Conservation (phyloP, 257 asterid species). For the Plantago ovata region DNA sequence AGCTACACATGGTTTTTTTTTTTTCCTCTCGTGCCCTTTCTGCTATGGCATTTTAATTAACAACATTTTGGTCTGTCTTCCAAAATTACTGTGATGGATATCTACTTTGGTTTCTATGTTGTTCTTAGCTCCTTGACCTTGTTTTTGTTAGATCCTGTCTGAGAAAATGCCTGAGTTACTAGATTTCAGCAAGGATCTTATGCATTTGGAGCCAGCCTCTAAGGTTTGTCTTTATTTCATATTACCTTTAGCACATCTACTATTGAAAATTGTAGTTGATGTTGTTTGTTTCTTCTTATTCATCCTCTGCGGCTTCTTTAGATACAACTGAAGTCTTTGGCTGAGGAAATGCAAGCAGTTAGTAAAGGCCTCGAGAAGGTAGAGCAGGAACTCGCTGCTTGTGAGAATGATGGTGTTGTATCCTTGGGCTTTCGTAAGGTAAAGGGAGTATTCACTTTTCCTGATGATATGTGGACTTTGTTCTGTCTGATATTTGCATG, state of each 20-base stretch:
- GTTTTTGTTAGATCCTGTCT: constrained; percentile 54
- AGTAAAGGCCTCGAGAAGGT: constrained; percentile 97
- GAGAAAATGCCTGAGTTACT: constrained; percentile 91
- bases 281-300: constrained; percentile 16
- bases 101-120: constrained; percentile 9
- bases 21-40: too few species aligned
- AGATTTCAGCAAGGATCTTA: constrained; percentile 85
- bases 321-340: constrained; percentile 95
- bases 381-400: constrained; percentile 85
- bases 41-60: too few species aligned
- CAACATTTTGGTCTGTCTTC: not conserved
- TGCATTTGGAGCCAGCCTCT: constrained; percentile 91
- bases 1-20: too few species aligned
- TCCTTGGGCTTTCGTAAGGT: constrained; percentile 92
- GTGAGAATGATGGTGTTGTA: constrained; percentile 83
- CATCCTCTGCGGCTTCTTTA: constrained; percentile 30
- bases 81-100: not conserved
- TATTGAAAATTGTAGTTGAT: constrained; percentile 19
- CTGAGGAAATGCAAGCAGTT: constrained; percentile 99
- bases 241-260: constrained; percentile 15
- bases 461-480: too few species aligned
- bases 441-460: constrained; percentile 8
- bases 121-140: constrained; percentile 3
- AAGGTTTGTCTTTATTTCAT: constrained; percentile 47
- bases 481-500: not conserved